Conservation (phyloP, 768 basidiomycete species). For the Xanthoconium purpureum region DNA sequence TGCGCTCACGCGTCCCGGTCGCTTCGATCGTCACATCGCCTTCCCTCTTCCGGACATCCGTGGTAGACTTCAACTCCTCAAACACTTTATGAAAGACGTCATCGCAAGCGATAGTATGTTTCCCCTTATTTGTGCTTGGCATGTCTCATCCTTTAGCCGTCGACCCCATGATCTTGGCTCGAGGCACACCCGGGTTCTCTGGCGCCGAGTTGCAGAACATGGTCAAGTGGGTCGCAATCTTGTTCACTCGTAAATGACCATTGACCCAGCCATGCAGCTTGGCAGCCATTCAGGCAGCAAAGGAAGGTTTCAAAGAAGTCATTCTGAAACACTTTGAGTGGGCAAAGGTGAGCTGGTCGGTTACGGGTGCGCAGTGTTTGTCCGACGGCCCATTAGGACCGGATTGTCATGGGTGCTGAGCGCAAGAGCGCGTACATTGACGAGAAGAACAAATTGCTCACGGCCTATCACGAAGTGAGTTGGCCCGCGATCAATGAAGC, state of each 20-base stretch:
- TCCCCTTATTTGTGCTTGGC: neutral
- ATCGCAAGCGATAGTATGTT: constrained; percentile 52
- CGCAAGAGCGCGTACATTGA: constrained; percentile 87
- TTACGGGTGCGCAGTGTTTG: neutral
- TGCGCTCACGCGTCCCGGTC: constrained; percentile 92
- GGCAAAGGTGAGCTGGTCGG: constrained; percentile 70
- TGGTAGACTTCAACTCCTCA: constrained; percentile 88
- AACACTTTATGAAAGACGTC: constrained; percentile 87
- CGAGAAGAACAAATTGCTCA: constrained; percentile 80
- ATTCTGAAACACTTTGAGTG: constrained; percentile 88
- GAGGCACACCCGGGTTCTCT: constrained; percentile 94
- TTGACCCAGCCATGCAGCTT: constrained; percentile 41
- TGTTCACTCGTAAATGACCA: neutral
- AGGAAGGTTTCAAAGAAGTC: constrained; percentile 74
- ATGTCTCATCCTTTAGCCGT: constrained; percentile 47
- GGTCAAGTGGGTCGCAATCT: constrained; percentile 69
- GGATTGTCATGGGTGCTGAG: constrained; percentile 96
- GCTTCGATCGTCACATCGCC: constrained; percentile 91
- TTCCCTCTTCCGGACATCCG: constrained; percentile 95
- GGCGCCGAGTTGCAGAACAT: constrained; percentile 97
- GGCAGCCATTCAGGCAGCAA: constrained; percentile 93
- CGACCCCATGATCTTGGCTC: constrained; percentile 83
- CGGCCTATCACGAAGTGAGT: constrained; percentile 92
- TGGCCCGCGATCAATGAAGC: neutral
- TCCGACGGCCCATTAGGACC: constrained; percentile 51